A percentile compares a stretch with the other conserved stretches of the same genome.
Conservation (phyloP, 1,284 basidiomycete species). For the Austroboletus niveus region DNA sequence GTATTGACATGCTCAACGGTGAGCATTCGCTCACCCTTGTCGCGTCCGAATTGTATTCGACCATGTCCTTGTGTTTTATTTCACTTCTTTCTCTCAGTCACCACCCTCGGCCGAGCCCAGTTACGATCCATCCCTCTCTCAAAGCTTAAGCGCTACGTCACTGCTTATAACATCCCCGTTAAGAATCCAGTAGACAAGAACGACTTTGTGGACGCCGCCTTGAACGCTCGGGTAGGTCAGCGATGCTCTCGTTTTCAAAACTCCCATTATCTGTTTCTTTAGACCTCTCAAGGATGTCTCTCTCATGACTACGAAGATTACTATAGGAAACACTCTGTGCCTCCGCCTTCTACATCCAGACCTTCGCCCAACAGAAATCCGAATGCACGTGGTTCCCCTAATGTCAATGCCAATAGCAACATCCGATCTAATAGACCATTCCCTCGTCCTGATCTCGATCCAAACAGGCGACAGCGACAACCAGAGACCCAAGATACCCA, state of each 20-base stretch:
- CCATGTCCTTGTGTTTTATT: background rate
- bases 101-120: conserved; percentile 56
- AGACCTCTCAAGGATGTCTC: conserved; percentile 26
- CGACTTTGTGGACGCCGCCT: conserved; percentile 64
- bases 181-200: conserved; percentile 69
- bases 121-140: conserved; percentile 54
- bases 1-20: conserved; percentile 69
- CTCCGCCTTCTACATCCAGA: conserved; percentile 39
- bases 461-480: conserved; percentile 19
- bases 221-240: conserved; percentile 50
- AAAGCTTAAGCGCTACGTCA: conserved; percentile 65
- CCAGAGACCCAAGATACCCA: conserved; percentile 17
- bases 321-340: conserved; percentile 68
- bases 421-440: conserved; percentile 22
- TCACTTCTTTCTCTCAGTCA: conserved; percentile 44
- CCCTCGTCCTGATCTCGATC: conserved; percentile 42
- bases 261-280: conserved; percentile 20
- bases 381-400: conserved; percentile 12
- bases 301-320: conserved; percentile 41
- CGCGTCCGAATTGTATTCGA: background rate
- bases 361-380: conserved; percentile 21
- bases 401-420: conserved; percentile 6
- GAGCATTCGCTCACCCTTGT: conserved; percentile 27
- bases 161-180: conserved; percentile 65
- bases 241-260: background rate